Base-by-base conservation (phyloP, 768 basidiomycete genomes). In the Termitomyces heimii region DNA sequence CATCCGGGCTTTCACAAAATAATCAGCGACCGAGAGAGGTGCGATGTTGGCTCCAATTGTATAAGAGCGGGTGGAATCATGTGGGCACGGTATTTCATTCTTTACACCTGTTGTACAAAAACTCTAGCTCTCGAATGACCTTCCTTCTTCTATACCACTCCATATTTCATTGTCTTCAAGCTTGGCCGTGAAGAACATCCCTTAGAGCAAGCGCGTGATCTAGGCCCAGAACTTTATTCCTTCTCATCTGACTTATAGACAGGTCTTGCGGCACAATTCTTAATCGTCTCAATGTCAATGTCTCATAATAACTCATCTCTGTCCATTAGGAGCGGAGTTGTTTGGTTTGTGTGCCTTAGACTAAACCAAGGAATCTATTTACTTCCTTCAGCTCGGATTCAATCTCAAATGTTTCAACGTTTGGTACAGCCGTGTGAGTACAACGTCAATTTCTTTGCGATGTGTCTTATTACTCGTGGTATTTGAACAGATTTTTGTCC, bases 1-100 rank as follows among this genome's bases (percentile, higher is more conserved):
- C 71, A 92, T 96, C 71, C 86, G 91, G 61, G 84, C 85, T 46
- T 92, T 96, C 73, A 88, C 91, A 62, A 94, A 92, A 73, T 94
- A 80, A 75, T 62, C 31, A 34, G 26, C 34, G 32, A 24, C 58
- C 42, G 48, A 39, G 46, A 14, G 18, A 29, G 16, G 45, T 28
- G 47, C 53, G 40, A 26, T 28, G 57, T 31, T 46, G 54, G 54
- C 34, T 34, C n/a, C 39, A 20, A 40, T 8, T 40, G 50, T 34
- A 35, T 60, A 56, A 31, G 54, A 14, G 59, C 53, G 50, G 44
- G 54, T 31, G 57, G 43, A 59, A 45, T 45, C 28, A 49, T 59
- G 54, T 46, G 54, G 34, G 46, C 55, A 58, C 57, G 70, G 70
- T 71, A 71, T 71, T 69, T 70, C 63, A 63, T 60, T 59, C 63